A percentile compares a stretch with the other conserved stretches of the same genome.
These are phyloP conservation scores for Amanita inopinata DNA, from an alignment of 768 basidiomycete genomes.

Conservation along the genomic window DNA sequence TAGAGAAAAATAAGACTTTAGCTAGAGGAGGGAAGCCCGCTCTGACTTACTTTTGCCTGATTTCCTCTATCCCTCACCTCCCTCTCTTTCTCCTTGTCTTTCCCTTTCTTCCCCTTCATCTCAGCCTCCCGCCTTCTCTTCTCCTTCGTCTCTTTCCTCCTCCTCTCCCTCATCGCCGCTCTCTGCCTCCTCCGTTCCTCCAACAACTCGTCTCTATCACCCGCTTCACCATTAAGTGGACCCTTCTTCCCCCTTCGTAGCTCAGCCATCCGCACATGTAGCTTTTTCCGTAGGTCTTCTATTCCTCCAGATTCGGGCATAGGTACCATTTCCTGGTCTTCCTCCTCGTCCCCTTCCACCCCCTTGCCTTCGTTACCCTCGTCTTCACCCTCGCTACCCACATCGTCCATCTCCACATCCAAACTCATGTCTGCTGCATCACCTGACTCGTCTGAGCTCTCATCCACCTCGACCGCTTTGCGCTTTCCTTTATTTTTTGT, in stretches of 20 bases:
- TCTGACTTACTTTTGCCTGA: conserved; percentile 46
- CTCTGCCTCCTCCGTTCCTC: conserved; percentile 71
- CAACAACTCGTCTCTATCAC: conserved; percentile 71
- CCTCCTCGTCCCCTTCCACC: conserved; percentile 10
- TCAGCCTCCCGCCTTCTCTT: conserved; percentile 64
- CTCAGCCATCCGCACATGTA: conserved; percentile 66
- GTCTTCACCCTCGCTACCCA: conserved; percentile 26
- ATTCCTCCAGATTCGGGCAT: conserved; percentile 61
- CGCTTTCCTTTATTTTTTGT: conserved; percentile 26
- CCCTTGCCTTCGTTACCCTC: conserved; percentile 23
- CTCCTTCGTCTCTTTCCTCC: conserved; percentile 81
- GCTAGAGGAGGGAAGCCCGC: no score
- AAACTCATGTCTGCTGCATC: conserved; percentile 19
- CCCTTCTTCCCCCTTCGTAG: conserved; percentile 37
- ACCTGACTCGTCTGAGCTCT: conserved; percentile 22
- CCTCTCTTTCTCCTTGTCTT: conserved; percentile 32
- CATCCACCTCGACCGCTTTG: conserved; percentile 26
- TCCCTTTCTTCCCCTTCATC: conserved; percentile 37
- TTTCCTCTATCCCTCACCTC: conserved; percentile 32
- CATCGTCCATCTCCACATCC: conserved; percentile 26
- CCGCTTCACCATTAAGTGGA: conserved; percentile 39
- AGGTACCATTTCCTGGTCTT: conserved; percentile 36
- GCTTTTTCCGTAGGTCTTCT: conserved; percentile 52
- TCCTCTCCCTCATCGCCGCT: conserved; percentile 74
- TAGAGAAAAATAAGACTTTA: no score